Conservation (phyloP, 106 monocot genomes). For the Alisma plantagoaquatica region DNA sequence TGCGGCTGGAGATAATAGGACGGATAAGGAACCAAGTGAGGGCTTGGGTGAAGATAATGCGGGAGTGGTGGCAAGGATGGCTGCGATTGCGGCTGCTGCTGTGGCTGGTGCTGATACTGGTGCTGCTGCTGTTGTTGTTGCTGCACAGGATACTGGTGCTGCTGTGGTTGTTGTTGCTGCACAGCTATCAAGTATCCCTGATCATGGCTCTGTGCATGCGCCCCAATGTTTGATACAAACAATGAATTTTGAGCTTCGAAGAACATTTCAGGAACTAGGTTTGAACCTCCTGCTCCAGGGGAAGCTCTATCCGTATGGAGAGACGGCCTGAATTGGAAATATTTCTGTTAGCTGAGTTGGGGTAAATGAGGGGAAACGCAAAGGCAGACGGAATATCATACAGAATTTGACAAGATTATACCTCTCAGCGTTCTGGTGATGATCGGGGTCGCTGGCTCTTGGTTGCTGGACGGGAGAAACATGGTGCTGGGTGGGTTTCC, state of each 20-base stretch:
- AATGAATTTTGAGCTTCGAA: slow-evolving; percentile 2
- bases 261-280: slow-evolving; percentile 1
- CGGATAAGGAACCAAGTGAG: slow-evolving; percentile 25
- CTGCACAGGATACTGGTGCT: slow-evolving; percentile 1
- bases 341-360: neutral
- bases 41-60: slow-evolving; percentile 23
- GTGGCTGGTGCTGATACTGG: slow-evolving; percentile 5
- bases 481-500: slow-evolving; percentile 7
- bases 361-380: neutral
- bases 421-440: slow-evolving; percentile 9
- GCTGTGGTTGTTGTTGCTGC: slow-evolving; percentile 19
- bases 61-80: slow-evolving; percentile 35
- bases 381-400: neutral
- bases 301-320: slow-evolving; percentile 7
- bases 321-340: slow-evolving; percentile 5
- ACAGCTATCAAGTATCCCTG: slow-evolving; percentile 13
- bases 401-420: slow-evolving; percentile 7
- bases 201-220: slow-evolving; percentile 8
- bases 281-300: neutral
- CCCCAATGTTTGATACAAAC: slow-evolving; percentile 11
- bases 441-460: slow-evolving; percentile 1
- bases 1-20: slow-evolving; percentile 43
- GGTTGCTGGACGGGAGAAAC: slow-evolving; percentile 5
- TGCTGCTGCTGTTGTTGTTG: slow-evolving; percentile 15
- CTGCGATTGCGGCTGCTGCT: slow-evolving; percentile 4